Conservation (phyloP, 495 filamentous ascomycete species). For the Acidiella bohemica region DNA sequence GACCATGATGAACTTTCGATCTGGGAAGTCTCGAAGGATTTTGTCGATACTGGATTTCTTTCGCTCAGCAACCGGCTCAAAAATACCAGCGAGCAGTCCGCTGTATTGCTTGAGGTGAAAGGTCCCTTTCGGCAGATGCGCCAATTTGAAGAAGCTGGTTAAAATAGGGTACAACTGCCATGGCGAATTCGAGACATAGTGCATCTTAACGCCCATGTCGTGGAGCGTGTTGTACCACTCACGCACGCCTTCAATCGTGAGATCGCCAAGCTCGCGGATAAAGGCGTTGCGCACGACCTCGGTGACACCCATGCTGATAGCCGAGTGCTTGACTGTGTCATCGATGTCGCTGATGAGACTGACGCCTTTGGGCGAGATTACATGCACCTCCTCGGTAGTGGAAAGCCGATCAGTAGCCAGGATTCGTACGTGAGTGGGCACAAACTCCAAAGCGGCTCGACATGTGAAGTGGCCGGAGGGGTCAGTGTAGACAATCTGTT, state of each 20-base stretch:
- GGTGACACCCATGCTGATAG: constrained; percentile 67
- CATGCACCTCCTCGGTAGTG: constrained; percentile 54
- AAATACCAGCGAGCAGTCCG: constrained; percentile 93
- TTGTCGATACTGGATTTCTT: constrained; percentile 79
- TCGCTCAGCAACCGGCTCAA: constrained; percentile 88
- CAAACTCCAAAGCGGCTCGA: constrained; percentile 68
- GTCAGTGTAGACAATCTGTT: constrained; percentile 65
- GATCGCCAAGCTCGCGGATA: constrained; percentile 64
- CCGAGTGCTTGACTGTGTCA: constrained; percentile 94
- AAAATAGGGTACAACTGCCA: constrained; percentile 93
- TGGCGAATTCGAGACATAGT: constrained; percentile 89
- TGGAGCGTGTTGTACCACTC: constrained; percentile 71
- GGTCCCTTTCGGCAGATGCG: constrained; percentile 71
- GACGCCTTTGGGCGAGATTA: constrained; percentile 69
- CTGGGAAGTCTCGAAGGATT: constrained; percentile 78
- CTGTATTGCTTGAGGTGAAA: constrained; percentile 92
- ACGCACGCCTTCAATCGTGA: constrained; percentile 71
- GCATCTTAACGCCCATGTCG: constrained; percentile 65
- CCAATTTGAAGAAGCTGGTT: constrained; percentile 63
- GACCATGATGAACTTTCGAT: constrained; percentile 77
- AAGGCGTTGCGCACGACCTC: constrained; percentile 97
- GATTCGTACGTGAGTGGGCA: constrained; percentile 78
- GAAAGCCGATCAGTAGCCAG: constrained; percentile 79
- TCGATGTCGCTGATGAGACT: constrained; percentile 97
- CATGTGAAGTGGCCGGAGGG: constrained; percentile 74